phyloP scores from a whole-genome alignment of 371 early-diverging fungal species.

The Mortierella sp. region DNA sequence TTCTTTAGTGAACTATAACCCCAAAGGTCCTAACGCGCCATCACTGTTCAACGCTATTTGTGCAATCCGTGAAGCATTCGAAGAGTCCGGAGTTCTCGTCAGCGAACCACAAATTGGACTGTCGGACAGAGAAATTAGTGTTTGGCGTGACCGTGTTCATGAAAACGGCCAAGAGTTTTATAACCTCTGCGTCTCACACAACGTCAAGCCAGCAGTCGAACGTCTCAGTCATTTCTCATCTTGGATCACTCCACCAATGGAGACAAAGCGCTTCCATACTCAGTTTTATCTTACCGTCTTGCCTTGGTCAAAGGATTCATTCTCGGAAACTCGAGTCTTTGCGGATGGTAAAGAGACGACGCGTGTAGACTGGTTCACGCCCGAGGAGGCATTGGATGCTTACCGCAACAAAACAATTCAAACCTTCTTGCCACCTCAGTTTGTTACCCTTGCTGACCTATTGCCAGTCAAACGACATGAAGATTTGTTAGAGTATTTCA shows the following conservation, averaged over 20 bases:
- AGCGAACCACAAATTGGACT: conserved; percentile 61
- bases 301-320: conserved; percentile 51
- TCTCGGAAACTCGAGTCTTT: conserved; percentile 45
- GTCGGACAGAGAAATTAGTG: conserved; percentile 42
- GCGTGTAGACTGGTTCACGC: conserved; percentile 76
- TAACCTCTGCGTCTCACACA: conserved; percentile 62
- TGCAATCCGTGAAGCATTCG: conserved; percentile 87
- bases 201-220: conserved; percentile 62
- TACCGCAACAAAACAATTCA: conserved; percentile 52
- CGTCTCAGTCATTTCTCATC: conserved; percentile 71
- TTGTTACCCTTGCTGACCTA: conserved; percentile 67
- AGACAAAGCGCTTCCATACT: conserved; percentile 79
- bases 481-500: conserved; percentile 57
- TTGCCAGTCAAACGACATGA: conserved; percentile 38
- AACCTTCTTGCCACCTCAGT: conserved; percentile 78
- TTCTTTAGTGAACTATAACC: conserved; percentile 30
- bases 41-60: conserved; percentile 65
- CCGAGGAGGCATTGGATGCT: conserved; percentile 68
- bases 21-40: conserved; percentile 17
- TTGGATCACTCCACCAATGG: conserved; percentile 84
- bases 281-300: conserved; percentile 78
- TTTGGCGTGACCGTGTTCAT: conserved; percentile 68
- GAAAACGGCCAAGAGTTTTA: conserved; percentile 66
- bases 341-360: conserved; percentile 78
- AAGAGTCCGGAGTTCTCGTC: conserved; percentile 82